Percentiles rank a stretch among this genome's conserved stretches.
Evolutionary conservation across 257 asterid species (phyloP).

Genomic region (Capsicum rhomboideum): DNA sequence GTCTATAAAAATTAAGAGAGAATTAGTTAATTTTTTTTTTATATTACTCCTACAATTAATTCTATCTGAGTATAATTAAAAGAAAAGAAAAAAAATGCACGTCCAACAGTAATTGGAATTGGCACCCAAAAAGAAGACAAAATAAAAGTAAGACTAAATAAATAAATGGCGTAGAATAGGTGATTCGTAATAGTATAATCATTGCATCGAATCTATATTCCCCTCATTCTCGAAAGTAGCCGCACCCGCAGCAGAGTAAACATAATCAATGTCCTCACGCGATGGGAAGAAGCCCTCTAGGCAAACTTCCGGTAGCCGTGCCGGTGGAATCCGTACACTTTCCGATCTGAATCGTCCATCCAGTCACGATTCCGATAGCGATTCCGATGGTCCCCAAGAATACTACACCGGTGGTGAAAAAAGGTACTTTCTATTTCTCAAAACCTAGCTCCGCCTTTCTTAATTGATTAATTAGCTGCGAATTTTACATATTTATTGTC

Average conservation of each 20-base stretch:
- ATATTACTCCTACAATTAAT: too few relatives aligned
- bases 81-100: too few relatives aligned
- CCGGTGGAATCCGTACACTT: conserved; percentile 84
- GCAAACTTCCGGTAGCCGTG: conserved; percentile 37
- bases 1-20: too few relatives aligned
- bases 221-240: neutral
- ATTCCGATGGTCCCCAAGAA: conserved; percentile 81
- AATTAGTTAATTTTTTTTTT: too few relatives aligned
- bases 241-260: neutral
- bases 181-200: neutral
- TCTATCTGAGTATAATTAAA: too few relatives aligned
- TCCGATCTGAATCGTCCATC: conserved; percentile 91
- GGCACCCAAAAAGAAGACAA: neutral
- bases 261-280: conserved; percentile 51
- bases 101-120: neutral
- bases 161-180: neutral
- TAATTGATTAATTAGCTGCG: neutral
- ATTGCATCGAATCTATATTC: neutral
- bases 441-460: conserved; percentile 12
- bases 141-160: neutral
- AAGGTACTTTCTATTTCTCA: conserved; percentile 34
- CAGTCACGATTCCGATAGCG: conserved; percentile 58
- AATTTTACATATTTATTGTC: neutral
- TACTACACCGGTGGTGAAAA: conserved; percentile 96
- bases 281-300: conserved; percentile 53